Evolutionary conservation across 208 protist species (phyloP), one percentile per base, ranked within the genome.

Genomic region (Herpetomonas muscarum): DNA sequence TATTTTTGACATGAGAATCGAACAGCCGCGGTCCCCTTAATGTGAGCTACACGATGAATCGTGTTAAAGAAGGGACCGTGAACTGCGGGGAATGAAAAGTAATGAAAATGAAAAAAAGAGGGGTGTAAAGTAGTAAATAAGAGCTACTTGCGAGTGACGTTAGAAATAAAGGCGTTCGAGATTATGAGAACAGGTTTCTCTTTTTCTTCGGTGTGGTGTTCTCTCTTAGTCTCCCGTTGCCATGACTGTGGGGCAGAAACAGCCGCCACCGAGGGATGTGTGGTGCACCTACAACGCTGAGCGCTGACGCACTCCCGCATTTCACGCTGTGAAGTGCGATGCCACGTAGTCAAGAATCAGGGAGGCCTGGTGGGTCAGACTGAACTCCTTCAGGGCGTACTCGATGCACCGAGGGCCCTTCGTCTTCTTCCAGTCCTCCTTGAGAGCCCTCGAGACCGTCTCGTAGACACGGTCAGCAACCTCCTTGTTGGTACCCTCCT

Each of bases 371-470:
- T 66, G 48, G 6, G 45, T 71, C 12, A 85, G 61, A 51, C 77
- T 89, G 62, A 85, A 89, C 48, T 69, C 56, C 47, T 84, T 50
- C 0, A 89, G 37, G 24, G 74, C 77, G 46, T 89, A 89, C 53
- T 74, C 25, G 46, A 70, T 48, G 56, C 78, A 89, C 17, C 53
- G 42, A 10, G 74, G 55, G 1, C 81, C 81, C 61, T 89, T 89
- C 19, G 53, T 71, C 54, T 77, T 80, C 59, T 89, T 89, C 81
- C 81, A 89, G 51, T 89, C 67, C 42, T 89, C 81, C 0, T 26
- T 17, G n/a, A 89, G 61, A n/a, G 77, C 81, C 59, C 67, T 66
- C 42, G 56, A 48, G 22, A 84, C 75, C 12, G 81, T 69, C 41
- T 57, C 45, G 57, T 78, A 80, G 29, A 89, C 78, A 45, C 67